A percentile compares a stretch with the other conserved stretches of the same genome.
Evolutionary conservation across 1,139 yeast genomes (phyloP).

Genomic region (Saccharomyces hybrid): DNA sequence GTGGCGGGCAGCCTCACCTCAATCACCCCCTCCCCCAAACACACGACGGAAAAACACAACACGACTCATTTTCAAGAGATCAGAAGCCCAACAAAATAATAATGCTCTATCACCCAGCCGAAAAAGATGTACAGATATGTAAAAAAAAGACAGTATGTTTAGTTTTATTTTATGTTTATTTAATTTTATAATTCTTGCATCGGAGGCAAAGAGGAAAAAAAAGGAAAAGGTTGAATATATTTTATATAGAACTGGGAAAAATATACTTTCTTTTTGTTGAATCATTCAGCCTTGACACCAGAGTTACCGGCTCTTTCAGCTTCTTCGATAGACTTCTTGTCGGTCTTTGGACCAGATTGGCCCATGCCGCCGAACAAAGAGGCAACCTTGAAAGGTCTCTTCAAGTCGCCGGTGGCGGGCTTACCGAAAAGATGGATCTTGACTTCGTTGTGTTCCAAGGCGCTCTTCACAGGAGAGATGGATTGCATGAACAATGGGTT

Average conservation of each 20-base stretch:
- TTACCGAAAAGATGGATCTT: slow-evolving; percentile 82
- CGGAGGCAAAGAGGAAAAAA: not conserved
- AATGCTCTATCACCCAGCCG: too few relatives aligned
- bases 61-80: not conserved
- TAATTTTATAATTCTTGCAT: not conserved
- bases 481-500: slow-evolving; percentile 96
- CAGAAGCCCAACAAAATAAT: not conserved
- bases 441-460: slow-evolving; percentile 85
- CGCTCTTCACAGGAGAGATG: slow-evolving; percentile 81
- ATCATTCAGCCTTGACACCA: slow-evolving; percentile 83
- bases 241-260: not conserved
- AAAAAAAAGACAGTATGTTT: not conserved
- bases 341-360: slow-evolving; percentile 63
- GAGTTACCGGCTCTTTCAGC: slow-evolving; percentile 86
- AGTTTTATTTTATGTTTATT: not conserved
- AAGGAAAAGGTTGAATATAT: not conserved
- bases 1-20: too few relatives aligned
- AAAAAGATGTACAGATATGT: too few relatives aligned
- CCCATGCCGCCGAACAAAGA: slow-evolving; percentile 69
- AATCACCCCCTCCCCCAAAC: too few relatives aligned
- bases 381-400: slow-evolving; percentile 94
- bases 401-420: slow-evolving; percentile 83
- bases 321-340: slow-evolving; percentile 75
- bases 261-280: not conserved
- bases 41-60: not conserved